Conservation (phyloP, 2,329 filamentous ascomycete genomes). For the Cryoendolithus antarcticus region DNA sequence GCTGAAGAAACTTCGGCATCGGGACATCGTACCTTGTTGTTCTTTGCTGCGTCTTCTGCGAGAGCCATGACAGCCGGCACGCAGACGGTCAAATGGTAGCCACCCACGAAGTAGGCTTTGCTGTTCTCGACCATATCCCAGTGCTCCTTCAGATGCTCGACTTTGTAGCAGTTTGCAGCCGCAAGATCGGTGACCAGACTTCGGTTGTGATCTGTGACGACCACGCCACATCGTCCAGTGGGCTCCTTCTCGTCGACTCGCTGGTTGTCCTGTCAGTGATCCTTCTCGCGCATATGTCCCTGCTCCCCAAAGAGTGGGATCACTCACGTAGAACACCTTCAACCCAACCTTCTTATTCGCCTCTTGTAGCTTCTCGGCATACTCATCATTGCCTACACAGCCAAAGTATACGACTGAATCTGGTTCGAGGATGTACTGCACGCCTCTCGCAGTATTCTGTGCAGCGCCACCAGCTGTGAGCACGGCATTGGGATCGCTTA, state of each 20-base stretch:
- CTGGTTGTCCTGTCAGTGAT: too few relatives aligned
- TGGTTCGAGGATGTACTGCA: constrained; percentile 77
- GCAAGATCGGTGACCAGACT: constrained; percentile 90
- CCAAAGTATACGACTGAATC: constrained; percentile 90
- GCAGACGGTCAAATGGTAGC: constrained; percentile 95
- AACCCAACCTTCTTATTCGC: constrained; percentile 81
- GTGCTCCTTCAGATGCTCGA: constrained; percentile 88
- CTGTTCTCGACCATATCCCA: constrained; percentile 87
- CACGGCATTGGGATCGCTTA: constrained; percentile 85
- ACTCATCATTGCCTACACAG: constrained; percentile 91
- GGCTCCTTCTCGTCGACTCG: constrained; percentile 71
- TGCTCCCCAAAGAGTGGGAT: too few relatives aligned
- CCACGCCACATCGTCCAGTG: constrained; percentile 87
- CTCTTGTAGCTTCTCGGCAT: constrained; percentile 74
- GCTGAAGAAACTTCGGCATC: not conserved
- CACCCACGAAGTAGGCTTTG: constrained; percentile 82
- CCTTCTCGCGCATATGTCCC: too few relatives aligned
- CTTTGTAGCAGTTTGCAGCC: constrained; percentile 92
- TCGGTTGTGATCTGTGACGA: constrained; percentile 94
- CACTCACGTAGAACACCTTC: constrained; percentile 89
- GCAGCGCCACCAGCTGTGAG: constrained; percentile 92
- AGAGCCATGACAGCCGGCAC: constrained; percentile 81
- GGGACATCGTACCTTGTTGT: constrained; percentile 57
- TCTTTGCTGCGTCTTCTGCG: constrained; percentile 73
- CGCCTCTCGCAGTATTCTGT: constrained; percentile 93